Percentiles rank a stretch among this genome's conserved stretches.
These are phyloP conservation scores for Ajuga reptans DNA, from an alignment of 305 asterid genomes.

Conservation along the genomic window DNA sequence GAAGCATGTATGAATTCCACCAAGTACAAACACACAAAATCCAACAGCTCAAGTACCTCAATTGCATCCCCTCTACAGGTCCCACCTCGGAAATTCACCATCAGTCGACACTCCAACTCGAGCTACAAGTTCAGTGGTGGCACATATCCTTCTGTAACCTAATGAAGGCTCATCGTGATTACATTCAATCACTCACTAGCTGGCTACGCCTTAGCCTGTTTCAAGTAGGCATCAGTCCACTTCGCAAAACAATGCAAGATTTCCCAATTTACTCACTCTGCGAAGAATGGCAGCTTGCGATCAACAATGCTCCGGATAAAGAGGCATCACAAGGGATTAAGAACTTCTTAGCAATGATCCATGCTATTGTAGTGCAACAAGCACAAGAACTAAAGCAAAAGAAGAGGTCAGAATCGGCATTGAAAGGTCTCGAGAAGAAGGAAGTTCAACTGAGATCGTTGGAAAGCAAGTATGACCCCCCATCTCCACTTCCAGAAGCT, in stretches of 20 bases:
- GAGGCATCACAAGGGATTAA: conserved; percentile 82
- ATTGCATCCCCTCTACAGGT: conserved; percentile 41
- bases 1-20: conserved; percentile 89
- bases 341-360: conserved; percentile 55
- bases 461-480: conserved; percentile 56
- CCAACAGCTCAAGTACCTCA: conserved; percentile 72
- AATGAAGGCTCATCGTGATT: conserved; percentile 63
- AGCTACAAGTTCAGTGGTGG: conserved; percentile 87
- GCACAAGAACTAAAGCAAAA: conserved; percentile 70
- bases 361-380: conserved; percentile 71
- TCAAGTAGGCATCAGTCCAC: conserved; percentile 50
- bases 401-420: conserved; percentile 51
- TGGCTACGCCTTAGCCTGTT: conserved; percentile 89
- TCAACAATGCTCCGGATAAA: conserved; percentile 71
- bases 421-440: conserved; percentile 64
- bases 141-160: conserved; percentile 73
- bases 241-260: conserved; percentile 44
- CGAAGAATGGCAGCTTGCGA: conserved; percentile 83
- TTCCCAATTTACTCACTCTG: conserved; percentile 60
- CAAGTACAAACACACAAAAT: conserved; percentile 83
- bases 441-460: conserved; percentile 49
- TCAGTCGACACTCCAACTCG: conserved; percentile 80
- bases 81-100: conserved; percentile 78
- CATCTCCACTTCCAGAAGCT: conserved; percentile 28
- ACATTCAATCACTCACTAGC: conserved; percentile 64